Evolutionary conservation across 2,329 filamentous ascomycete species (phyloP), one percentile per base, ranked within the genome.

Genomic region (Aspergillus uvarum): DNA sequence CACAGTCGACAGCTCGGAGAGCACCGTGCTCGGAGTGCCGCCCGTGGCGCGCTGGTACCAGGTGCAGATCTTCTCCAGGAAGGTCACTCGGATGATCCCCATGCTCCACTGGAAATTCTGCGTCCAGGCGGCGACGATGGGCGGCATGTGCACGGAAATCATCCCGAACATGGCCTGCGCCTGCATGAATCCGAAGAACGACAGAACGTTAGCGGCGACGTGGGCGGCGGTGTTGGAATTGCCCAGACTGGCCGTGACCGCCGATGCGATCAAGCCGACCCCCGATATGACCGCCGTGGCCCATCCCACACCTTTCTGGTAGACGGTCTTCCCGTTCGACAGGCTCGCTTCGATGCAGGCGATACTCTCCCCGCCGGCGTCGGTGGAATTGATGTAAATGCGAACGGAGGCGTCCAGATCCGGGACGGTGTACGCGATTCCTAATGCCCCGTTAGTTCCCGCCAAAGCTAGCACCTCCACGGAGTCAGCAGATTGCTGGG

Each of bases 101-200:
- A 97, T 95, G 70, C 89, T 95, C 93, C 93, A 97, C 73, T 96
- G 90, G 79, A 97, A 96, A 77, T 97, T 93, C 79, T 96, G 93
- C 2, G 92, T 96, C 93, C 94, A 97, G 0, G 92, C 85, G 70
- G 90, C 85, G 54, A 96, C 93, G 61, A 96, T 90, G 0, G 93
- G 93, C 6, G 94, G 94, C 55, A 96, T 84, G 47, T 83, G 82
- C 6, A 96, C 89, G n/a, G 89, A 85, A 54, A 88, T 90, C 76
- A 96, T 88, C 63, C 93, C 93, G 68, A 96, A 82, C 76, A 97
- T 92, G 32, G 93, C 92, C 77, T 96, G 92, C 4, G 91, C 87
- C 77, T 97, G 94, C 83, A 97, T 96, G 78, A 95, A 96, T 61
- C 90, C 86, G 73, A 96, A 96, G 32, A 97, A 87, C 16, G 93